Conservation (phyloP, 257 asterid species). For the Capsicum chinense region DNA sequence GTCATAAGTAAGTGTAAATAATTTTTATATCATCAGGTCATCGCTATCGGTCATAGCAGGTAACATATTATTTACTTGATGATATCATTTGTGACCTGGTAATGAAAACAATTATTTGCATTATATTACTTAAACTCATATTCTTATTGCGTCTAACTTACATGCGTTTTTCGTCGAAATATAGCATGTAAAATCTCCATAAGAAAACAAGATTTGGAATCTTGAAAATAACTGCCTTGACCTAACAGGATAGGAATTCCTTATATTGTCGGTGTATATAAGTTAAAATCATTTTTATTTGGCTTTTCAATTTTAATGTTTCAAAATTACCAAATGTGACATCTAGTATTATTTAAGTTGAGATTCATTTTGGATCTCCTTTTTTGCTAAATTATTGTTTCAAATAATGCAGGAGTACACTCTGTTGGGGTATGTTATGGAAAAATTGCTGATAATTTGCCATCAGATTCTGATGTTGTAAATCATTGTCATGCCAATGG, state of each 20-base stretch:
- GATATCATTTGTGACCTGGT: not conserved
- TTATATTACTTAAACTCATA: not conserved
- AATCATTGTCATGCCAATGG: slow-evolving; percentile 43
- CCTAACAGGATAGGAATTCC: not conserved
- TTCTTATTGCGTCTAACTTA: not conserved
- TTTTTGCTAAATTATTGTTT: not conserved
- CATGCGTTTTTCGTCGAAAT: too few relatives aligned
- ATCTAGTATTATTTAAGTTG: not conserved
- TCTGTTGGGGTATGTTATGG: slow-evolving; percentile 53
- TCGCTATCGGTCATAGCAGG: not conserved
- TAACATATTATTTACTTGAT: not conserved
- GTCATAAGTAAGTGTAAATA: not conserved
- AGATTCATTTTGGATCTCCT: not conserved
- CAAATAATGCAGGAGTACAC: slow-evolving; percentile 41
- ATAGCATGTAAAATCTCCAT: too few relatives aligned
- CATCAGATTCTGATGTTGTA: slow-evolving; percentile 39
- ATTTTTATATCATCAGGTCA: not conserved
- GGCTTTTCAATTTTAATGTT: not conserved
- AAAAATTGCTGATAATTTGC: slow-evolving; percentile 39
- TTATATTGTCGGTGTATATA: not conserved
- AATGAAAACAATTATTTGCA: not conserved
- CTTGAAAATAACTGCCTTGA: not conserved
- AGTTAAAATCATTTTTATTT: not conserved
- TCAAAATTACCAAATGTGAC: not conserved
- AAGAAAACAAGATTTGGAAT: not conserved